Percentiles rank a stretch among this genome's conserved stretches.
phyloP scores from a whole-genome alignment of 495 filamentous ascomycete species.

The Parmelia sp. region DNA sequence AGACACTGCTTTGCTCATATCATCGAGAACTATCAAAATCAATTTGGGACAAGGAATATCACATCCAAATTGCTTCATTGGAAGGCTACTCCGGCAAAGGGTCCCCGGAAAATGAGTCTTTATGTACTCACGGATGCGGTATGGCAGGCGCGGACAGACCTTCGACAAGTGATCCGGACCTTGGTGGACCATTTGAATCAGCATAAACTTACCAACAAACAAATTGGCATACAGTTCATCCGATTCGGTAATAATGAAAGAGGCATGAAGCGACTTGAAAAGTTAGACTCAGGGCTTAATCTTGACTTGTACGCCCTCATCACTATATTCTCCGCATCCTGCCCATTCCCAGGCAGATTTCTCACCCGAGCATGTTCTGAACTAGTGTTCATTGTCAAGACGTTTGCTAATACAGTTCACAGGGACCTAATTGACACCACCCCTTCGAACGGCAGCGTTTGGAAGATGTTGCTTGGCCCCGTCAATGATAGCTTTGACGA shows the following conservation, averaged over 20 bases:
- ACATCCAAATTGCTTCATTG: background rate
- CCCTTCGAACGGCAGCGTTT: conserved; percentile 30
- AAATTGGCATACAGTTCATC: conserved; percentile 39
- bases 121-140: conserved; percentile 2
- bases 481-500: conserved; percentile 24
- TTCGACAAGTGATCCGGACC: conserved; percentile 9
- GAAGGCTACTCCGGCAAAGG: background rate
- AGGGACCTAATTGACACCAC: conserved; percentile 36
- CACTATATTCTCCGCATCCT: background rate
- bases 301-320: conserved; percentile 11
- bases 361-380: background rate
- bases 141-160: background rate
- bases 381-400: background rate
- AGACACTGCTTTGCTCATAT: conserved; percentile 19
- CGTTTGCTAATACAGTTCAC: background rate
- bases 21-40: conserved; percentile 17
- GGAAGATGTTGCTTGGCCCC: conserved; percentile 33
- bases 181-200: conserved; percentile 7
- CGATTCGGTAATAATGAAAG: conserved; percentile 34
- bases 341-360: background rate
- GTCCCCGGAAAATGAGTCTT: background rate
- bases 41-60: background rate
- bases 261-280: conserved; percentile 28
- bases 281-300: conserved; percentile 25
- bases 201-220: conserved; percentile 24